Conservation (phyloP, 1,139 yeast genomes). For the Saccharomyces hybrid region DNA sequence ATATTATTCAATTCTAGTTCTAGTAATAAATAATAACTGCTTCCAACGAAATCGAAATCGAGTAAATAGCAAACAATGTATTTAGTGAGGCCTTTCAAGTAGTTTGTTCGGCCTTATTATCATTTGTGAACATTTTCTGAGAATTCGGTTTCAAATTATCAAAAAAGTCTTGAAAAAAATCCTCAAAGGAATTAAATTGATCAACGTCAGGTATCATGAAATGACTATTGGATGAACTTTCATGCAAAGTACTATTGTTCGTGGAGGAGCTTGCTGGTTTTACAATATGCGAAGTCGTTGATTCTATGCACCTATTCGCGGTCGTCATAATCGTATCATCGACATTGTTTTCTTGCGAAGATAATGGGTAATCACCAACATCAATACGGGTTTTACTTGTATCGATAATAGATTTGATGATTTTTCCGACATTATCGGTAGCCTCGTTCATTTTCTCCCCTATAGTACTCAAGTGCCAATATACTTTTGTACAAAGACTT, state of each 20-base stretch:
- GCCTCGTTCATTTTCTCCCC: conserved; percentile 49
- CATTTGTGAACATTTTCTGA: conserved; percentile 19
- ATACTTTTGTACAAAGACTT: conserved; percentile 41
- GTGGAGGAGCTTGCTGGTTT: conserved; percentile 19
- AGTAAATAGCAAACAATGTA: background rate
- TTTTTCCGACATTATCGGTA: conserved; percentile 47
- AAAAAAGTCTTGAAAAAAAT: conserved; percentile 41
- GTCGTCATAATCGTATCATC: conserved; percentile 2
- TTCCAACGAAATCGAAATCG: too few species aligned
- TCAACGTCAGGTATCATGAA: conserved; percentile 36
- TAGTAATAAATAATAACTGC: too few species aligned
- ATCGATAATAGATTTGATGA: conserved; percentile 44
- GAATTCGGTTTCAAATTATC: conserved; percentile 30
- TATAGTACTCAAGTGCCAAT: conserved; percentile 48
- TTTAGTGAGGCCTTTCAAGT: background rate
- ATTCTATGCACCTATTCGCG: conserved; percentile 5
- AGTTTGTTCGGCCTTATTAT: background rate
- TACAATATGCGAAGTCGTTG: background rate
- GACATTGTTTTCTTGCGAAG: background rate
- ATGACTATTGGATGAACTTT: conserved; percentile 4
- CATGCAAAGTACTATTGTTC: conserved; percentile 3
- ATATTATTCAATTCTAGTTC: background rate
- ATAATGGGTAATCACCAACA: conserved; percentile 5
- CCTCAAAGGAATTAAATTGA: conserved; percentile 42
- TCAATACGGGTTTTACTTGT: conserved; percentile 28